Conservation (phyloP, 1,139 yeast genomes). For the Pichia sp. region DNA sequence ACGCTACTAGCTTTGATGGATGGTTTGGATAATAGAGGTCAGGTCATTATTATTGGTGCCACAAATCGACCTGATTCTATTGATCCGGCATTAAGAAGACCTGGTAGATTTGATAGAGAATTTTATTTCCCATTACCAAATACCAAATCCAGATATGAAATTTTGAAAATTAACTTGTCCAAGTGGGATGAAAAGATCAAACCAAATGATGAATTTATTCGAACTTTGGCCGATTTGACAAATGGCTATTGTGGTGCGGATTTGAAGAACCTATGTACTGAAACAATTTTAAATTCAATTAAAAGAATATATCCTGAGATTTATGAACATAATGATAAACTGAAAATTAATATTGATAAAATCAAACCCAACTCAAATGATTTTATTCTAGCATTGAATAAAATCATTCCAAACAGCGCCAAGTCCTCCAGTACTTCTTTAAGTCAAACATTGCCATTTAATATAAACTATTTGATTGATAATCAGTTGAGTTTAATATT, state of each 20-base stretch:
- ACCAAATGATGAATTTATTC: constrained; percentile 38
- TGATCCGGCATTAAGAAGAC: constrained; percentile 94
- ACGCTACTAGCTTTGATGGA: constrained; percentile 94
- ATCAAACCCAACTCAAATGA: constrained; percentile 80
- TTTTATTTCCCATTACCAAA: constrained; percentile 95
- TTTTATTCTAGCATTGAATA: constrained; percentile 78
- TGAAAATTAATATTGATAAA: constrained; percentile 60
- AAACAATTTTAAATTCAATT: constrained; percentile 74
- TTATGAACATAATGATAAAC: constrained; percentile 66
- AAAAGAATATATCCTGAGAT: constrained; percentile 94
- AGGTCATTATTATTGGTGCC: constrained; percentile 97
- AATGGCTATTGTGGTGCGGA: constrained; percentile 99
- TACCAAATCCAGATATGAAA: constrained; percentile 65
- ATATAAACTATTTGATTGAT: constrained; percentile 54
- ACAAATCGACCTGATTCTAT: constrained; percentile 97
- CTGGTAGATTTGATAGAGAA: constrained; percentile 96
- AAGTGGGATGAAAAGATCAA: constrained; percentile 51
- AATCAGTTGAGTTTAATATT: constrained; percentile 41
- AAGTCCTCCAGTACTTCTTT: constrained; percentile 57
- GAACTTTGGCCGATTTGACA: constrained; percentile 68
- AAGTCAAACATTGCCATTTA: constrained; percentile 74
- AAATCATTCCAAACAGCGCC: constrained; percentile 88
- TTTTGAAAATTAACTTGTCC: constrained; percentile 74
- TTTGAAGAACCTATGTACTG: constrained; percentile 87
- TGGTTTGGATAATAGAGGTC: constrained; percentile 93